Conservation (phyloP, 129 eudicot genomes). For the Artemisia annua region DNA sequence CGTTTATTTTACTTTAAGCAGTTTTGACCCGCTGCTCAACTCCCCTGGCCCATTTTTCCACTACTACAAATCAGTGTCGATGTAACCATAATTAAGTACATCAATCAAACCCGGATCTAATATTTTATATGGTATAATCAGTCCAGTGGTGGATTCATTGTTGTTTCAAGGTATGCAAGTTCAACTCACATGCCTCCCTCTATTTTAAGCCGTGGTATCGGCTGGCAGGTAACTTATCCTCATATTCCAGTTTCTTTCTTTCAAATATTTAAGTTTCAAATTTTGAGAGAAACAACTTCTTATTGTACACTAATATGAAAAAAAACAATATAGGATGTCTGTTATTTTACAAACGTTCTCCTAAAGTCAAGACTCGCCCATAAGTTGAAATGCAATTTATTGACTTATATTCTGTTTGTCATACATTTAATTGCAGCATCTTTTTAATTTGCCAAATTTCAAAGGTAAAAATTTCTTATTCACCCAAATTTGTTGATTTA, state of each 20-base stretch:
- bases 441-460: not conserved
- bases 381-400: not conserved
- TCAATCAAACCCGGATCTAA: no score
- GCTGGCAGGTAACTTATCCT: constrained; percentile 61
- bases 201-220: constrained; percentile 69
- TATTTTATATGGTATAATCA: no score
- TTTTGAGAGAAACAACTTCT: not conserved
- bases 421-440: not conserved
- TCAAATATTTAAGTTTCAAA: not conserved
- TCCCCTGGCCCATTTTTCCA: no score
- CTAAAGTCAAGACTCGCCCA: not conserved
- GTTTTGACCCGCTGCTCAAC: no score
- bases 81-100: no score
- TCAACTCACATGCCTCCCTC: no score
- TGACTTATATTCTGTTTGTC: not conserved
- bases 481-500: not conserved
- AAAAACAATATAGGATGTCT: not conserved
- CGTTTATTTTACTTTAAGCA: no score
- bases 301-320: not conserved
- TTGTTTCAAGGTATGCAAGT: no score
- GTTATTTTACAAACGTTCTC: not conserved
- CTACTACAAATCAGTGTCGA: no score
- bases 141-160: no score
- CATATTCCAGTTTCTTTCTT: not conserved
- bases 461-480: not conserved